Evolutionary conservation across 1,284 basidiomycete genomes (phyloP).

Genomic region (Rugosomyces carneus): DNA sequence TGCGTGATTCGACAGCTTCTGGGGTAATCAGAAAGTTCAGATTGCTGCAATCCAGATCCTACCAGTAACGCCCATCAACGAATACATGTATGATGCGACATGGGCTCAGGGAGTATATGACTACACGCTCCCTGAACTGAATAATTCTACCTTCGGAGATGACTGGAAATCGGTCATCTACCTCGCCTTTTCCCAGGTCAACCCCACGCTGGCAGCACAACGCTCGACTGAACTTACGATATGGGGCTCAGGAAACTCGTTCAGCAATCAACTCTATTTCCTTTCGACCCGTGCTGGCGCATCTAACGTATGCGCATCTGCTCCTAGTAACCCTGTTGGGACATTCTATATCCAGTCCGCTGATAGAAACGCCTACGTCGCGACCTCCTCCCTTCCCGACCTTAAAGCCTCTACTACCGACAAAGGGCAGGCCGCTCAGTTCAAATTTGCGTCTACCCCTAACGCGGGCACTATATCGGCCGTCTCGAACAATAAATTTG

Average conservation of each 20-base stretch:
- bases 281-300: constrained; percentile 26
- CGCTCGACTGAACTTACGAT: constrained; percentile 24
- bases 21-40: constrained; percentile 28
- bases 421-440: constrained; percentile 20
- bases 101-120: constrained; percentile 25
- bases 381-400: constrained; percentile 19
- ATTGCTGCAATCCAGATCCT: constrained; percentile 32
- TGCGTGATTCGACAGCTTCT: constrained; percentile 23
- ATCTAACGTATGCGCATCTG: constrained; percentile 21
- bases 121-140: constrained; percentile 25
- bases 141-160: constrained; percentile 23
- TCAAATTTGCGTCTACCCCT: constrained; percentile 24
- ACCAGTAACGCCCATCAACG: constrained; percentile 30
- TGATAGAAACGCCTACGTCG: constrained; percentile 21
- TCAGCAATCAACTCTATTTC: constrained; percentile 27
- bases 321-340: constrained; percentile 22
- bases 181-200: constrained; percentile 26
- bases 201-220: constrained; percentile 22
- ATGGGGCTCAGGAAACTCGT: constrained; percentile 29
- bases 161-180: constrained; percentile 30
- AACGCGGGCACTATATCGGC: constrained; percentile 26
- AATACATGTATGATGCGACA: constrained; percentile 27
- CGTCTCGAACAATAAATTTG: constrained; percentile 21
- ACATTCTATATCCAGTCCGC: constrained; percentile 23
- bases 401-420: constrained; percentile 20